A percentile compares a stretch with the other conserved stretches of the same genome.
These are phyloP conservation scores for Phytophthora idaei DNA, from an alignment of 352 stramenopile species.

Conservation along the genomic window DNA sequence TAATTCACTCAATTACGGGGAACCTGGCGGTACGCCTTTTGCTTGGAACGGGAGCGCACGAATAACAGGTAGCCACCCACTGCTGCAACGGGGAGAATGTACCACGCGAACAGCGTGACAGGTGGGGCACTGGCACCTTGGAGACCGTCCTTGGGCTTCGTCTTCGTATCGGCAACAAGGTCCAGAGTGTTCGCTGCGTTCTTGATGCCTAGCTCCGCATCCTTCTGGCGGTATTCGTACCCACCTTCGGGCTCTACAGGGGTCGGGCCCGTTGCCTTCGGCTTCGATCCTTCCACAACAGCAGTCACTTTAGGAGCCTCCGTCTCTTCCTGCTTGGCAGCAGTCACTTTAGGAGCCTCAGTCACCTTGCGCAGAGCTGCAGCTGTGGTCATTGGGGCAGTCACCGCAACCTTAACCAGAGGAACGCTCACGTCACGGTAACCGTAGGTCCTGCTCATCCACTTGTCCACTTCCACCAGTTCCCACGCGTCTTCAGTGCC, in stretches of 20 bases:
- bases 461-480: slow-evolving; percentile 77
- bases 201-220: slow-evolving; percentile 68
- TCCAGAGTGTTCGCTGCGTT: slow-evolving; percentile 66
- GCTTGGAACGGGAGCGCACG: slow-evolving; percentile 52
- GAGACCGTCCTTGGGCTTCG: slow-evolving; percentile 47
- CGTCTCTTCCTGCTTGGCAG: slow-evolving; percentile 1
- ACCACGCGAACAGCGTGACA: slow-evolving; percentile 82
- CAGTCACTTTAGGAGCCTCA: not conserved
- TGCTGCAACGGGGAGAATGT: slow-evolving; percentile 70
- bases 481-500: slow-evolving; percentile 65
- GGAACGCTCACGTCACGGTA: slow-evolving; percentile 67
- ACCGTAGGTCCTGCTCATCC: slow-evolving; percentile 64
- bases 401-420: slow-evolving; percentile 29
- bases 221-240: slow-evolving; percentile 62
- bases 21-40: slow-evolving; percentile 44
- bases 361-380: slow-evolving; percentile 33
- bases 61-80: slow-evolving; percentile 75
- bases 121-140: slow-evolving; percentile 54
- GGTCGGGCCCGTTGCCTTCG: slow-evolving; percentile 12
- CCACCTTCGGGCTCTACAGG: slow-evolving; percentile 38
- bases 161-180: slow-evolving; percentile 42
- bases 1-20: slow-evolving; percentile 36
- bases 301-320: slow-evolving; percentile 15
- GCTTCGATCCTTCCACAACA: slow-evolving; percentile 11
- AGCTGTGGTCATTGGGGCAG: slow-evolving; percentile 18